phyloP scores from a whole-genome alignment of 1,284 basidiomycete species.

The Xerocomus nothofagi region DNA sequence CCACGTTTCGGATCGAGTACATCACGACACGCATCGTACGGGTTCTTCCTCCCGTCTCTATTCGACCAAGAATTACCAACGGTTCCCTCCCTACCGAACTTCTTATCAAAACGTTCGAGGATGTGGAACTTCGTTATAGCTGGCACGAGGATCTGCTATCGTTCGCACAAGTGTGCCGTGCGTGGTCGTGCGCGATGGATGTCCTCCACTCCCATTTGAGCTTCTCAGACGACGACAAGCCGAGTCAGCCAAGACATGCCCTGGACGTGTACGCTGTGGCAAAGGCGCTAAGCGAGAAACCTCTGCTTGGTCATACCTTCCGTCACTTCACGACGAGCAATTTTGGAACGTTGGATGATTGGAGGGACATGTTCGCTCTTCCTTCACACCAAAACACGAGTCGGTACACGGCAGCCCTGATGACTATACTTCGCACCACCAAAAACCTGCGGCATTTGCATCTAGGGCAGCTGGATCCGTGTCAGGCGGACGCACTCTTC shows the following conservation, averaged over 20 bases:
- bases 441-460: conserved; percentile 22
- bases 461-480: conserved; percentile 12
- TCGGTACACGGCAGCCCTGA: conserved; percentile 22
- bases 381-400: background rate
- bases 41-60: conserved; percentile 12
- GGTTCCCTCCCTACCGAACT: conserved; percentile 23
- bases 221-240: conserved; percentile 22
- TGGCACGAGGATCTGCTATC: conserved; percentile 27
- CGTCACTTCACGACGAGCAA: conserved; percentile 23
- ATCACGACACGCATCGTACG: conserved; percentile 26
- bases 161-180: conserved; percentile 26
- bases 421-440: conserved; percentile 19
- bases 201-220: conserved; percentile 17
- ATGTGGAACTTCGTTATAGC: conserved; percentile 19
- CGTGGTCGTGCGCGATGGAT: conserved; percentile 28
- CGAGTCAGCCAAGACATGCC: background rate
- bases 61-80: conserved; percentile 8
- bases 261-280: conserved; percentile 18
- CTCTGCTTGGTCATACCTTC: conserved; percentile 10
- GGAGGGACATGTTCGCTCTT: background rate
- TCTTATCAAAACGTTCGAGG: conserved; percentile 24
- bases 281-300: conserved; percentile 10
- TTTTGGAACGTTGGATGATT: conserved; percentile 5
- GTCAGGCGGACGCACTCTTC: conserved; percentile 15
- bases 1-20: conserved; percentile 19